Percentiles rank a stretch among this genome's conserved stretches.
phyloP scores from a whole-genome alignment of 306 rosid genomes.

The Potentilla sterilis region DNA sequence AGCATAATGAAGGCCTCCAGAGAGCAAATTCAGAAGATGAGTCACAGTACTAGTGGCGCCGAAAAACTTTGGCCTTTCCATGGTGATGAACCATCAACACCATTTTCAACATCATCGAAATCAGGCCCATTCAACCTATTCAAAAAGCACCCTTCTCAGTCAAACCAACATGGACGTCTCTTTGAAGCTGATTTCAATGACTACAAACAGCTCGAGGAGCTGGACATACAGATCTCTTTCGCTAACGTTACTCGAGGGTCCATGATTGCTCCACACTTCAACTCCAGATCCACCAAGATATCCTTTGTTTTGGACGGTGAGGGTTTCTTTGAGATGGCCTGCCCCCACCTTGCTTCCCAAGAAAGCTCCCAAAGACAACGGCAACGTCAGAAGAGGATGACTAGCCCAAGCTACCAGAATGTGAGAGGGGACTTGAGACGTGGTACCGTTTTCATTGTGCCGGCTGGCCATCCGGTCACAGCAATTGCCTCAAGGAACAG shows the following conservation, averaged over 20 bases:
- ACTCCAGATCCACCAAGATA: constrained; percentile 52
- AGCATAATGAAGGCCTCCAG: constrained; percentile 43
- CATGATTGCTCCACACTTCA: constrained; percentile 45
- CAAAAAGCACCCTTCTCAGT: constrained; percentile 29
- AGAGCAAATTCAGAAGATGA: constrained; percentile 41
- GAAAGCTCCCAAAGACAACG: not conserved
- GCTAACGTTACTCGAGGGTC: constrained; percentile 52
- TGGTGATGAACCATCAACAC: constrained; percentile 8
- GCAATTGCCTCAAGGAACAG: constrained; percentile 26
- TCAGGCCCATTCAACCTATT: constrained; percentile 47
- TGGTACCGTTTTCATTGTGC: constrained; percentile 45
- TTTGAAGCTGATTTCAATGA: constrained; percentile 33
- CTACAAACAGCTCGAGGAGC: constrained; percentile 33
- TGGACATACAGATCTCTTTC: constrained; percentile 42
- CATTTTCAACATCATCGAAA: constrained; percentile 14
- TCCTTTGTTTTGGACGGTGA: constrained; percentile 40
- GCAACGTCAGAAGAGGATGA: not conserved
- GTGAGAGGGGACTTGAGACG: constrained; percentile 32
- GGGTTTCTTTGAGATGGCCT: constrained; percentile 61
- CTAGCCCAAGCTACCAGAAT: constrained; percentile 27
- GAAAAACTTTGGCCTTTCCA: constrained; percentile 53
- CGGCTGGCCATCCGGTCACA: constrained; percentile 59
- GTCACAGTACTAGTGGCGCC: constrained; percentile 25
- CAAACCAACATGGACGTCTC: constrained; percentile 54
- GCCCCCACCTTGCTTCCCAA: constrained; percentile 42